Percentiles rank a stretch among this genome's conserved stretches.
Conservation (phyloP, 192 early-diverging fungal genomes). For the Coemansia sp. region DNA sequence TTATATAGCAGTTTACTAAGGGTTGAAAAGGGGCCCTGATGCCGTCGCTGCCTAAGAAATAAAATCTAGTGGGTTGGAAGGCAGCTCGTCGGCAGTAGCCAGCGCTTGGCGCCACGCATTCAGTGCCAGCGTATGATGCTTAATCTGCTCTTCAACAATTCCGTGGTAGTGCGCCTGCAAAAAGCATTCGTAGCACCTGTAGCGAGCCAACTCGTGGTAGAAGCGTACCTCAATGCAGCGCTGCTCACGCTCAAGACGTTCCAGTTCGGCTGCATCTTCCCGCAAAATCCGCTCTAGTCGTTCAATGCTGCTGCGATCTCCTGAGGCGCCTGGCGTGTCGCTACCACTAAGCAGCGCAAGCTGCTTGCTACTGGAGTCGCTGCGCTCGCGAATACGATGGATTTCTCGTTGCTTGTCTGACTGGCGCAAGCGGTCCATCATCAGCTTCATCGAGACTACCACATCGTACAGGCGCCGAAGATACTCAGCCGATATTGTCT, state of each 20-base stretch:
- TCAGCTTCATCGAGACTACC: slow-evolving; percentile 54
- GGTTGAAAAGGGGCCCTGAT: no score
- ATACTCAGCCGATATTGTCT: slow-evolving; percentile 52
- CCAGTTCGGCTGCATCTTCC: slow-evolving; percentile 44
- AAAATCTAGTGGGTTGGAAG: slow-evolving; percentile 47
- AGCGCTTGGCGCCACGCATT: slow-evolving; percentile 56
- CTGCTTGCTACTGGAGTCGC: slow-evolving; percentile 26
- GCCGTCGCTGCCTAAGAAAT: slow-evolving; percentile 23
- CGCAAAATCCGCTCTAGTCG: slow-evolving; percentile 39
- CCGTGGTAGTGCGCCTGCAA: slow-evolving; percentile 47
- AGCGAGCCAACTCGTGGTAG: slow-evolving; percentile 52
- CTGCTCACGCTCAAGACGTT: slow-evolving; percentile 46
- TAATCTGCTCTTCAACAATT: slow-evolving; percentile 50
- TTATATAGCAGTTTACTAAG: not conserved
- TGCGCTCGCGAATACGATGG: slow-evolving; percentile 45
- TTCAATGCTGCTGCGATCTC: slow-evolving; percentile 40
- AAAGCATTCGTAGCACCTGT: slow-evolving; percentile 54
- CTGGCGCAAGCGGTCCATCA: slow-evolving; percentile 54
- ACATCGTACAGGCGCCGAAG: slow-evolving; percentile 52
- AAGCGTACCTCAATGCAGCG: slow-evolving; percentile 47
- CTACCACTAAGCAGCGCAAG: slow-evolving; percentile 23
- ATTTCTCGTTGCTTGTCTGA: slow-evolving; percentile 41
- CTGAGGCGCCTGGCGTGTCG: slow-evolving; percentile 13
- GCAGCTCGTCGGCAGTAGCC: slow-evolving; percentile 46
- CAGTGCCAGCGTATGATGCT: slow-evolving; percentile 53